Evolutionary conservation across 2,329 filamentous ascomycete genomes (phyloP).

Genomic region (Cyphellophora europaea): DNA sequence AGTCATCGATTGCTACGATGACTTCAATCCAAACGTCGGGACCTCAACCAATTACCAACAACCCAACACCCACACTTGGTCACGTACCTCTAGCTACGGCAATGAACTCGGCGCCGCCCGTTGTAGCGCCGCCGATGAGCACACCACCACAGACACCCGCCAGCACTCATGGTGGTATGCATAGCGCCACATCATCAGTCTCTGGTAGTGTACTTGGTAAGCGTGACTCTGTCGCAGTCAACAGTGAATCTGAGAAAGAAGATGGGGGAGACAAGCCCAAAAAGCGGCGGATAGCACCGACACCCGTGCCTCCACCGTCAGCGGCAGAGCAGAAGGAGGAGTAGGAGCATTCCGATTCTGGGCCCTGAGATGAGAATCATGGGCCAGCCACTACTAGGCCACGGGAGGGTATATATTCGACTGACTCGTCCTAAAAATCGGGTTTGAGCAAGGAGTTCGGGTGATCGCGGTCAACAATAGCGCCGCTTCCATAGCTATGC

Average conservation of each 20-base stretch:
- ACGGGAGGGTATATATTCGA: too few species aligned
- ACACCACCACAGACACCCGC: conserved; percentile 85
- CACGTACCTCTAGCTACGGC: conserved; percentile 69
- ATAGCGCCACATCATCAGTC: conserved; percentile 47
- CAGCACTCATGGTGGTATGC: conserved; percentile 28
- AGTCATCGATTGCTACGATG: conserved; percentile 65
- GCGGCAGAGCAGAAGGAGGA: too few species aligned
- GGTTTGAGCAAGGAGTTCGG: too few species aligned
- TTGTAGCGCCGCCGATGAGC: conserved; percentile 58
- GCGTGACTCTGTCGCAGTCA: conserved; percentile 31
- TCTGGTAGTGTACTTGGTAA: conserved; percentile 47
- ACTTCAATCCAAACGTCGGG: conserved; percentile 35
- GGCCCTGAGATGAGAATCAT: too few species aligned
- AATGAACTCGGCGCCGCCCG: conserved; percentile 48
- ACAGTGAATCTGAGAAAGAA: conserved; percentile 34
- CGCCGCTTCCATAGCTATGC: too few species aligned
- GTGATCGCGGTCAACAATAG: too few species aligned
- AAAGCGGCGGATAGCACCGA: conserved; percentile 24
- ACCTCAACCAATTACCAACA: conserved; percentile 50
- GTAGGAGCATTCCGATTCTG: too few species aligned
- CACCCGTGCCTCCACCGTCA: too few species aligned
- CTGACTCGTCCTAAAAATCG: too few species aligned
- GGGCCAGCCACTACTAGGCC: too few species aligned
- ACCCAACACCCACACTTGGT: conserved; percentile 69
- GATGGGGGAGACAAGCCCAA: conserved; percentile 21